These are phyloP conservation scores for Bipolaris gigantea DNA, from an alignment of 2,329 filamentous ascomycete genomes.

Conservation along the genomic window DNA sequence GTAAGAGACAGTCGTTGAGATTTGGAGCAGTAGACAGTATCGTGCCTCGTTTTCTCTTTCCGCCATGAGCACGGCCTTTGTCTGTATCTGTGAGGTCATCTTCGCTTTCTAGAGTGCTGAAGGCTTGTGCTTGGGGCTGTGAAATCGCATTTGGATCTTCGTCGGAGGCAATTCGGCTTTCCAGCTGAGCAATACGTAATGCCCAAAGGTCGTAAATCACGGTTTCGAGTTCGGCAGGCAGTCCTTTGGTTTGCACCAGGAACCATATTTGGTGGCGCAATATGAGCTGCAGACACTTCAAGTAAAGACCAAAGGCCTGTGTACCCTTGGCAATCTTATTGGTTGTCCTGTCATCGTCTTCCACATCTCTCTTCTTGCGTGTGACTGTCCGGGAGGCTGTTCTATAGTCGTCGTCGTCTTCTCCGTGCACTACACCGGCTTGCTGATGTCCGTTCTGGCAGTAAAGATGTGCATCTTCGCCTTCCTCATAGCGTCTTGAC, in stretches of 20 bases:
- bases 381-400: conserved; percentile 60
- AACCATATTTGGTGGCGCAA: conserved; percentile 79
- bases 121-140: conserved; percentile 56
- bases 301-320: conserved; percentile 73
- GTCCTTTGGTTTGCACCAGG: conserved; percentile 66
- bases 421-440: conserved; percentile 33
- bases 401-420: conserved; percentile 68
- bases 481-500: conserved; percentile 65
- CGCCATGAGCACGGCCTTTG: conserved; percentile 30
- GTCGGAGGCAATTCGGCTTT: conserved; percentile 46
- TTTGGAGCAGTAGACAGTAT: conserved; percentile 61
- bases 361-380: conserved; percentile 56
- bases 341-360: conserved; percentile 50
- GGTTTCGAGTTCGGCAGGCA: conserved; percentile 74
- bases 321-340: conserved; percentile 62
- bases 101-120: conserved; percentile 58
- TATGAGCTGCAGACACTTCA: conserved; percentile 82
- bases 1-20: conserved; percentile 71
- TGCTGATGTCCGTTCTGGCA: conserved; percentile 78
- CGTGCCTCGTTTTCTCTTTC: conserved; percentile 39
- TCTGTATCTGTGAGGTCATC: conserved; percentile 46
- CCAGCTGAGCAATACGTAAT: conserved; percentile 66
- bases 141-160: conserved; percentile 37
- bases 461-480: conserved; percentile 75
- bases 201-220: conserved; percentile 85